Evolutionary conservation across 345 rosid species (phyloP).

Genomic region (Dovyalis caffra): DNA sequence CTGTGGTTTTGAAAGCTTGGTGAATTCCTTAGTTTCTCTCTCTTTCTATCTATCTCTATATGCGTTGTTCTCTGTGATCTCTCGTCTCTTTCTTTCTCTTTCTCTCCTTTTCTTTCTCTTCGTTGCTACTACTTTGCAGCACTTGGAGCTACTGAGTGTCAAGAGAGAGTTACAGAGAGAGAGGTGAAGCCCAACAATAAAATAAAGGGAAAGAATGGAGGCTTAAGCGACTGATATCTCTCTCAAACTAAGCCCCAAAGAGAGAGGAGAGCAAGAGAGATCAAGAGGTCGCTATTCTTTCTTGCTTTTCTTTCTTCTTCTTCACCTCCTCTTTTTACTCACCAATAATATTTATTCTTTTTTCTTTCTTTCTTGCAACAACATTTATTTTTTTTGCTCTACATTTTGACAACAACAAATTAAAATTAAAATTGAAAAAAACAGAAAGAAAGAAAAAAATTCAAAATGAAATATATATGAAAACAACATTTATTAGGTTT

Average conservation of each 20-base stretch:
- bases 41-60: background rate
- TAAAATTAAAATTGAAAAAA: constrained; percentile 1
- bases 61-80: constrained; percentile 27
- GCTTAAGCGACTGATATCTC: constrained; percentile 28
- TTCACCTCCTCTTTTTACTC: constrained; percentile 35
- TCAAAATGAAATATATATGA: background rate
- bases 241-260: constrained; percentile 26
- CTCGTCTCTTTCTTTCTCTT: constrained; percentile 41
- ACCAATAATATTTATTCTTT: constrained; percentile 25
- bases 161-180: constrained; percentile 8
- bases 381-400: background rate
- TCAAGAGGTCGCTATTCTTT: constrained; percentile 50
- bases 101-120: constrained; percentile 40
- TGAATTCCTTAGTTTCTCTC: constrained; percentile 22
- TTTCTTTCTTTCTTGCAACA: background rate
- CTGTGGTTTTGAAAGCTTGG: constrained; percentile 44
- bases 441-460: too few relatives aligned
- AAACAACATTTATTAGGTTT: constrained; percentile 16
- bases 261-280: constrained; percentile 26
- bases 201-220: constrained; percentile 22
- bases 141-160: constrained; percentile 9
- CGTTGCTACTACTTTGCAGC: constrained; percentile 34
- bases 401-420: background rate
- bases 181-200: constrained; percentile 12
- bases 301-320: constrained; percentile 35